phyloP scores from a whole-genome alignment of 1,284 basidiomycete genomes.

The Caloboletus firmus region DNA sequence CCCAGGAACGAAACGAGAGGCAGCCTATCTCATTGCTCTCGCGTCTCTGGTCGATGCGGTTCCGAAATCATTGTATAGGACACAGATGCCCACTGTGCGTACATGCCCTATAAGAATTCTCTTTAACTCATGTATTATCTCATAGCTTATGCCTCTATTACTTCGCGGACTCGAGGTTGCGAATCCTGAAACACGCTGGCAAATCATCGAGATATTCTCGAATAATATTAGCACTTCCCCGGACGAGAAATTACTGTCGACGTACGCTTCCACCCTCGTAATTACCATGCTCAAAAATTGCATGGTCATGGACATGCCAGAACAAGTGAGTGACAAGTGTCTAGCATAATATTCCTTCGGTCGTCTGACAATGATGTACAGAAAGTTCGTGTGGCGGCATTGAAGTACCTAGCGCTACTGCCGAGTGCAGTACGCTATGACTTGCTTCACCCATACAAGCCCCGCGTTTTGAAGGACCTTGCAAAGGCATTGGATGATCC shows the following conservation, averaged over 20 bases:
- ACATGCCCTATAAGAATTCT: not conserved
- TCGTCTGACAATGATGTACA: constrained; percentile 33
- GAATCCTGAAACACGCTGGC: constrained; percentile 70
- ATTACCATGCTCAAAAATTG: constrained; percentile 70
- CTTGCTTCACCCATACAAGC: constrained; percentile 73
- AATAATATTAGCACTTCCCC: constrained; percentile 67
- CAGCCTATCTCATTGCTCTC: constrained; percentile 82
- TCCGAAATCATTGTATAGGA: constrained; percentile 71
- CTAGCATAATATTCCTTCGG: not conserved
- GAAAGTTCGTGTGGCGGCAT: constrained; percentile 73
- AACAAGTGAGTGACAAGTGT: constrained; percentile 44
- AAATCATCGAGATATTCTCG: constrained; percentile 80
- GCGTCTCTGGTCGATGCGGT: constrained; percentile 80
- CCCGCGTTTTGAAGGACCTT: constrained; percentile 71
- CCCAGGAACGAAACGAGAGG: constrained; percentile 50
- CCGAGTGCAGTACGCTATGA: constrained; percentile 79
- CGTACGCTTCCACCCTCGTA: constrained; percentile 71
- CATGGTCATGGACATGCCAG: constrained; percentile 47
- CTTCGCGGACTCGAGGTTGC: constrained; percentile 81
- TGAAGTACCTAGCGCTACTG: constrained; percentile 72
- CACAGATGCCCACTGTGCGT: constrained; percentile 67
- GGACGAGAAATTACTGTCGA: constrained; percentile 53
- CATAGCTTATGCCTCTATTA: constrained; percentile 84
- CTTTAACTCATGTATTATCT: constrained; percentile 3
- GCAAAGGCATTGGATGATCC: constrained; percentile 82